These are phyloP conservation scores for Plectosphaerella plurivora DNA, from an alignment of 2,329 filamentous ascomycete genomes.

Conservation along the genomic window DNA sequence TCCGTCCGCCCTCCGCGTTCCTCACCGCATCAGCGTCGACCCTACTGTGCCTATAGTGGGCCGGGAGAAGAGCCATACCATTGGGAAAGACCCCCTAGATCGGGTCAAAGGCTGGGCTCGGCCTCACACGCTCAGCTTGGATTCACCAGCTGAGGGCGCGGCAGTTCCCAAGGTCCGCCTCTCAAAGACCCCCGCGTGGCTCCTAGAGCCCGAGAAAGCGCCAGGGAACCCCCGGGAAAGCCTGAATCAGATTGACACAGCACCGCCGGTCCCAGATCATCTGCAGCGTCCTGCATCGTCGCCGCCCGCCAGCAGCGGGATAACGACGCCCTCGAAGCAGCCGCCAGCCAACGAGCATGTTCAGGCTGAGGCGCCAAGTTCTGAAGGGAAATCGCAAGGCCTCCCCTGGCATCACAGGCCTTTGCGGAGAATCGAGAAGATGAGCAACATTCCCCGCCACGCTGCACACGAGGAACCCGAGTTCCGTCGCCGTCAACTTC, in stretches of 20 bases:
- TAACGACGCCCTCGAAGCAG: not conserved
- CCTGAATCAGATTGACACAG: not conserved
- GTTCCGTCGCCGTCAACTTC: constrained; percentile 1
- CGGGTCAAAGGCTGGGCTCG: not conserved
- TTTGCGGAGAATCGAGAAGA: not conserved
- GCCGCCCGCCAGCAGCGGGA: not conserved
- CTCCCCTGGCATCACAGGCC: not conserved
- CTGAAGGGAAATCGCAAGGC: not conserved
- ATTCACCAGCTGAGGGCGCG: not conserved
- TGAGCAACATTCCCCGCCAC: not conserved
- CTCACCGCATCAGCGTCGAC: constrained; percentile 1
- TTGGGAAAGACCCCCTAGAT: not conserved
- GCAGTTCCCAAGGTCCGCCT: not conserved
- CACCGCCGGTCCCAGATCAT: not conserved
- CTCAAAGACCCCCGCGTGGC: not conserved
- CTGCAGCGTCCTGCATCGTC: not conserved
- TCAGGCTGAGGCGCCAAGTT: not conserved
- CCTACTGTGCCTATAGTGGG: not conserved
- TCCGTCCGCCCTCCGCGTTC: not conserved
- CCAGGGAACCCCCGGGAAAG: not conserved
- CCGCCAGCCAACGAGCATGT: too few relatives aligned
- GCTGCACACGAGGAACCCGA: not conserved
- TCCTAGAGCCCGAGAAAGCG: not conserved
- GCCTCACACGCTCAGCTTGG: not conserved
- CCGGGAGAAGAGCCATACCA: not conserved